phyloP scores from a whole-genome alignment of 1,284 basidiomycete species.

The Tremellales sp. region DNA sequence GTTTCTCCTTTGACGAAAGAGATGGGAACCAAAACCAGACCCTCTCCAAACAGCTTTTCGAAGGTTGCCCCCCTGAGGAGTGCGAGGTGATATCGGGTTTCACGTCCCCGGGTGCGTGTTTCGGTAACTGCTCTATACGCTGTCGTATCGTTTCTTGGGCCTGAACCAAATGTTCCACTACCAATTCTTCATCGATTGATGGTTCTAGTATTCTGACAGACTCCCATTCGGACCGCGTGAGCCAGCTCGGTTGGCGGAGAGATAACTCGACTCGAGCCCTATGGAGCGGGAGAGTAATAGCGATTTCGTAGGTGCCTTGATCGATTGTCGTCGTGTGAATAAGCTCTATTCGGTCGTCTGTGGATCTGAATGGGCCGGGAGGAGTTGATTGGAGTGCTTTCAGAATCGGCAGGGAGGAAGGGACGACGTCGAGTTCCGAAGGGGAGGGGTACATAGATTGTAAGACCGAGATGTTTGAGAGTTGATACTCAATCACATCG shows the following conservation, averaged over 20 bases:
- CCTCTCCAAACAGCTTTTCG: slow-evolving; percentile 23
- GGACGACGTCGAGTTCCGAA: slow-evolving; percentile 28
- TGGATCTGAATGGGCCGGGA: neutral
- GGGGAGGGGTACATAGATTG: slow-evolving; percentile 41
- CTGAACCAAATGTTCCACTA: slow-evolving; percentile 29
- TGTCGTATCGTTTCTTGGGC: slow-evolving; percentile 22
- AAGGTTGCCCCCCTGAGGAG: neutral
- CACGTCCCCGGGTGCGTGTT: neutral
- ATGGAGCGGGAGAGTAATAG: neutral
- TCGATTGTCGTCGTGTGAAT: slow-evolving; percentile 7
- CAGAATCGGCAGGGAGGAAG: slow-evolving; percentile 9
- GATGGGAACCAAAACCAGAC: slow-evolving; percentile 50
- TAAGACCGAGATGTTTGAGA: slow-evolving; percentile 32
- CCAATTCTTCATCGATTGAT: neutral
- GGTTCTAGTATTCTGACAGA: slow-evolving; percentile 4
- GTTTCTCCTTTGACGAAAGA: slow-evolving; percentile 45
- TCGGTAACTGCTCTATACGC: neutral
- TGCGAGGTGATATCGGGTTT: neutral
- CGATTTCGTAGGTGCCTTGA: slow-evolving; percentile 1
- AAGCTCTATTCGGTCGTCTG: neutral
- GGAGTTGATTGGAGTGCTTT: slow-evolving; percentile 2
- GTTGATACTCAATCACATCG: slow-evolving; percentile 9
- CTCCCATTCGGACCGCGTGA: slow-evolving; percentile 15
- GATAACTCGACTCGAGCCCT: neutral
- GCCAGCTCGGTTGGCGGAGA: slow-evolving; percentile 22